Percentiles rank a stretch among this genome's conserved stretches.
These are phyloP conservation scores for Fonsecaea nubica DNA, from an alignment of 2,329 filamentous ascomycete species.

Conservation along the genomic window DNA sequence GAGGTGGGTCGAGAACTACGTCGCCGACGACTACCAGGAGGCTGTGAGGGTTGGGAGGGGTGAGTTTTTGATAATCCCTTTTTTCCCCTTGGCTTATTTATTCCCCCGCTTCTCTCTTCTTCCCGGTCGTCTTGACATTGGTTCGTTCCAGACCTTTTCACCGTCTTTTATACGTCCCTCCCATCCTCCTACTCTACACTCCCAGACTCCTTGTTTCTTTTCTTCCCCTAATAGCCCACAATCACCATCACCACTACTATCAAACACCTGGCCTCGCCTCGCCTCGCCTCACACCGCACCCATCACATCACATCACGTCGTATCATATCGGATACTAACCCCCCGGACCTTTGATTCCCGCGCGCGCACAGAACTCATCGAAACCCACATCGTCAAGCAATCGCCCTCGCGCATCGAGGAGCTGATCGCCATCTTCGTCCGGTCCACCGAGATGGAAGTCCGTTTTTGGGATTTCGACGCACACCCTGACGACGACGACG, in stretches of 20 bases:
- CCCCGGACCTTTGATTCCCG: not conserved
- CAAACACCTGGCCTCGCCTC: too few relatives aligned
- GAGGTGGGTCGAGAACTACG: slow-evolving; percentile 91
- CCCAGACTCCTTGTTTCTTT: not conserved
- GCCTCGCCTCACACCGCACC: too few relatives aligned
- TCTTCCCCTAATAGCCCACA: not conserved
- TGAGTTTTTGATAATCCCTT: slow-evolving; percentile 2
- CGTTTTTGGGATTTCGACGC: slow-evolving; percentile 76
- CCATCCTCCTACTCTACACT: too few relatives aligned
- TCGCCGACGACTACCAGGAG: slow-evolving; percentile 76
- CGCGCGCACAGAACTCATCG: slow-evolving; percentile 67
- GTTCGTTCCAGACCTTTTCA: too few relatives aligned
- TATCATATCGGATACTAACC: not conserved
- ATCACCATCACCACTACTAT: too few relatives aligned
- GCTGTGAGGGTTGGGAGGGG: slow-evolving; percentile 69
- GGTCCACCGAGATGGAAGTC: slow-evolving; percentile 80
- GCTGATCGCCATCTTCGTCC: slow-evolving; percentile 81
- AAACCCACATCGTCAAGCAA: slow-evolving; percentile 74
- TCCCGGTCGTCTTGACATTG: not conserved
- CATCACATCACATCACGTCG: too few relatives aligned
- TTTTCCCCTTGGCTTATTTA: not conserved
- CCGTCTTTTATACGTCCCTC: too few relatives aligned
- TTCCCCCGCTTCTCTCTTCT: not conserved
- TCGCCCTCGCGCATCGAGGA: slow-evolving; percentile 80
- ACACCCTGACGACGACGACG: slow-evolving; percentile 23